Evolutionary conservation across 2,329 filamentous ascomycete genomes (phyloP).

Genomic region (Talaromyces pinophilus): DNA sequence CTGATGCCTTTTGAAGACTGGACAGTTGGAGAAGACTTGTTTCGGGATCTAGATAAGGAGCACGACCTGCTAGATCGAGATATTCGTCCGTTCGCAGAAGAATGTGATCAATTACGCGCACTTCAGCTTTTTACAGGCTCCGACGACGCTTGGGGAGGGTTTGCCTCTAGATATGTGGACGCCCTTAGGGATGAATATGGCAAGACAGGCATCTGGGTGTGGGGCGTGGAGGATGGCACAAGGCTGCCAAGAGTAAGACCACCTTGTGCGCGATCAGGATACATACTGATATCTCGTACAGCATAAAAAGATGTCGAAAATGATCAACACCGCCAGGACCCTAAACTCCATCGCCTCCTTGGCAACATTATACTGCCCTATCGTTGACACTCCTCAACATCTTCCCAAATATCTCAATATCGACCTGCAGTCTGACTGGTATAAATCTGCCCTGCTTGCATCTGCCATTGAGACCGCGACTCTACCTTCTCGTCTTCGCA

Average conservation of each 20-base stretch:
- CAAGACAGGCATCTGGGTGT: slow-evolving; percentile 83
- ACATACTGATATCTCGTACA: slow-evolving; percentile 26
- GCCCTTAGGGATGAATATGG: slow-evolving; percentile 85
- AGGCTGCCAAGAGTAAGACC: slow-evolving; percentile 56
- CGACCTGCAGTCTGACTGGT: slow-evolving; percentile 70
- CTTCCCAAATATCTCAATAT: slow-evolving; percentile 62
- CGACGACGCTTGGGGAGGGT: slow-evolving; percentile 82
- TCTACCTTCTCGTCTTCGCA: slow-evolving; percentile 65
- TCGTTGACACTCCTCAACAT: slow-evolving; percentile 62
- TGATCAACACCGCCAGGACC: slow-evolving; percentile 73
- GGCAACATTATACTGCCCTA: slow-evolving; percentile 75
- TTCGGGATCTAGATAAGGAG: slow-evolving; percentile 70
- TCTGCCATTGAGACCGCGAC: slow-evolving; percentile 77
- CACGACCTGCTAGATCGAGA: slow-evolving; percentile 90
- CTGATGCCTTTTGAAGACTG: slow-evolving; percentile 82
- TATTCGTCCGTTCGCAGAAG: slow-evolving; percentile 82
- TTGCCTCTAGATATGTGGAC: slow-evolving; percentile 72
- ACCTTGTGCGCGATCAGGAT: neutral
- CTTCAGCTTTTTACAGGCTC: slow-evolving; percentile 72
- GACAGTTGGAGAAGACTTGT: slow-evolving; percentile 72
- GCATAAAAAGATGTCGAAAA: slow-evolving; percentile 63
- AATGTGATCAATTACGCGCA: slow-evolving; percentile 89
- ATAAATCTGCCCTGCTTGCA: slow-evolving; percentile 73
- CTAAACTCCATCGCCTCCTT: slow-evolving; percentile 68
- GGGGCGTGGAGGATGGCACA: slow-evolving; percentile 70